A percentile compares a stretch with the other conserved stretches of the same genome.
Evolutionary conservation across 352 stramenopile species (phyloP).

Genomic region (Phytophthora citricola): DNA sequence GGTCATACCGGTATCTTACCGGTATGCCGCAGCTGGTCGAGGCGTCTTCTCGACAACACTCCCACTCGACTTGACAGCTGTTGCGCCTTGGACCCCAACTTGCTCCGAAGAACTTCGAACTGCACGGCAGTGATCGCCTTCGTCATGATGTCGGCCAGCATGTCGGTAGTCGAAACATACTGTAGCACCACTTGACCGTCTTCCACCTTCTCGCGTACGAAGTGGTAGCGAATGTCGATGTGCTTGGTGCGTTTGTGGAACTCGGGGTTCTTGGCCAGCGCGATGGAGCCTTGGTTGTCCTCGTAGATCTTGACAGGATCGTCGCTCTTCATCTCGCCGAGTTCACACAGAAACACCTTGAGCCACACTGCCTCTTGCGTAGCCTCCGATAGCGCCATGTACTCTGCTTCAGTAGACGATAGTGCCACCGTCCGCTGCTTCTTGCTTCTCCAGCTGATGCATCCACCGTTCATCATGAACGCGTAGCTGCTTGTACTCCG

Average conservation of each 20-base stretch:
- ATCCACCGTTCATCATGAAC: conserved; percentile 1
- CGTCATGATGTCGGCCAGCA: no score
- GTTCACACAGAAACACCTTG: not conserved
- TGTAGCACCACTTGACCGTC: no score
- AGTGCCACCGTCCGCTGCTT: conserved; percentile 1
- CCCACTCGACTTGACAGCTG: no score
- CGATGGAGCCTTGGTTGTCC: conserved; percentile 1
- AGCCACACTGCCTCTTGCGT: not conserved
- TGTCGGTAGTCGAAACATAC: no score
- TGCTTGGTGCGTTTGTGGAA: conserved; percentile 1
- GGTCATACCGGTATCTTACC: no score
- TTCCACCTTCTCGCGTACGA: not conserved
- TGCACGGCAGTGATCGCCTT: no score
- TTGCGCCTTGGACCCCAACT: no score
- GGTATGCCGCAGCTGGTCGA: no score
- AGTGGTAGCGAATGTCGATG: conserved; percentile 4
- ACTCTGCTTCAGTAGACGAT: not conserved
- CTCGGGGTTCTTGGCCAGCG: not conserved
- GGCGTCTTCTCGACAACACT: no score
- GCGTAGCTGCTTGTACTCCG: not conserved
- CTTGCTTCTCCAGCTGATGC: conserved; percentile 2
- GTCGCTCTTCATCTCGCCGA: not conserved
- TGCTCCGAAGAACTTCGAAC: no score
- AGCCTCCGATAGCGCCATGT: not conserved
- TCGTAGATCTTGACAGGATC: not conserved